Conservation (phyloP, 208 protist genomes). For the Entamoeba invadens region DNA sequence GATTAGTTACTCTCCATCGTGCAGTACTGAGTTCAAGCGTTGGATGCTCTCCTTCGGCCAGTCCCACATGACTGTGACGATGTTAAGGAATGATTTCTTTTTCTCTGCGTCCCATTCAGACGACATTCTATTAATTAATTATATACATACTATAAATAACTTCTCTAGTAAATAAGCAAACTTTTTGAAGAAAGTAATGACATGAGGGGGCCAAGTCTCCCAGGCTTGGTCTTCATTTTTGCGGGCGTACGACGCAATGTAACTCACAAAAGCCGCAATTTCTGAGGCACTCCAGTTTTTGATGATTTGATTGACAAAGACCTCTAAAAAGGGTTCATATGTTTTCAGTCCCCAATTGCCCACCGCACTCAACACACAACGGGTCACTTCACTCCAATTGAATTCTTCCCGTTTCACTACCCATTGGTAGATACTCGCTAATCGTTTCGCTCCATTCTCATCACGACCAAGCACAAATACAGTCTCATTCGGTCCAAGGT, state of each 20-base stretch:
- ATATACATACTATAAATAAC: neutral
- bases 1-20: neutral
- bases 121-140: neutral
- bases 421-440: neutral
- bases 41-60: neutral
- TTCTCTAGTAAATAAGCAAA: neutral
- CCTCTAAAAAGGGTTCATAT: neutral
- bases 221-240: neutral
- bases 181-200: neutral
- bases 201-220: neutral
- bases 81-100: neutral
- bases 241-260: neutral
- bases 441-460: neutral
- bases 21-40: neutral
- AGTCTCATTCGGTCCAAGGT: neutral
- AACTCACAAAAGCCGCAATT: neutral
- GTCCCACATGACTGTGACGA: neutral
- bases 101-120: neutral
- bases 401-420: neutral
- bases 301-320: neutral
- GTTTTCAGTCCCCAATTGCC: neutral
- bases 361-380: neutral
- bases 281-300: neutral
- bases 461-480: neutral
- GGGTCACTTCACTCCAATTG: neutral